phyloP scores from a whole-genome alignment of 148 eudicot species.

The Nyssa sinensis region DNA sequence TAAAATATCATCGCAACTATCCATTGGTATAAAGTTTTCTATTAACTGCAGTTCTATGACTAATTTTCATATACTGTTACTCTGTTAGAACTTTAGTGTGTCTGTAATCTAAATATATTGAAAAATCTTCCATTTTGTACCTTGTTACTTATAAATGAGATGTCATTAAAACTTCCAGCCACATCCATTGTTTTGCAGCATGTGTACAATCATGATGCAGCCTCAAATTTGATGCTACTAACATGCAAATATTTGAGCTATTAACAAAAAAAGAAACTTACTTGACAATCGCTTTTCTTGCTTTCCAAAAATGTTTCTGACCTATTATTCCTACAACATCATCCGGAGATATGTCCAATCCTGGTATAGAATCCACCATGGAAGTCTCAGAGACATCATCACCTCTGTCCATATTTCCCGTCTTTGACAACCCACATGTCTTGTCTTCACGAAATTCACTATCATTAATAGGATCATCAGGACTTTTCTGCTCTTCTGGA shows the following conservation, averaged over 20 bases:
- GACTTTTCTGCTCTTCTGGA: slow-evolving; percentile 30
- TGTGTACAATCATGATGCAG: neutral
- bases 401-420: slow-evolving; percentile 39
- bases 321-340: slow-evolving; percentile 83
- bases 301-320: slow-evolving; percentile 90
- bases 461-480: slow-evolving; percentile 22
- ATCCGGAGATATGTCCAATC: slow-evolving; percentile 65
- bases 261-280: slow-evolving; percentile 36
- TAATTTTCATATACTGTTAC: no score
- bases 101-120: no score
- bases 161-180: neutral
- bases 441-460: slow-evolving; percentile 29
- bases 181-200: neutral
- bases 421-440: slow-evolving; percentile 25
- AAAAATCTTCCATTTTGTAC: no score
- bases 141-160: neutral
- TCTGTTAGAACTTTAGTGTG: no score
- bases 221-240: slow-evolving; percentile 4
- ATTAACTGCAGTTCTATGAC: no score
- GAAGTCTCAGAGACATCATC: slow-evolving; percentile 78
- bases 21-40: no score
- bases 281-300: slow-evolving; percentile 84
- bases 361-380: slow-evolving; percentile 57
- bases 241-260: neutral
- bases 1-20: no score